Evolutionary conservation across 2,329 filamentous ascomycete species (phyloP).

Genomic region (Berkeleyomyces basicola): DNA sequence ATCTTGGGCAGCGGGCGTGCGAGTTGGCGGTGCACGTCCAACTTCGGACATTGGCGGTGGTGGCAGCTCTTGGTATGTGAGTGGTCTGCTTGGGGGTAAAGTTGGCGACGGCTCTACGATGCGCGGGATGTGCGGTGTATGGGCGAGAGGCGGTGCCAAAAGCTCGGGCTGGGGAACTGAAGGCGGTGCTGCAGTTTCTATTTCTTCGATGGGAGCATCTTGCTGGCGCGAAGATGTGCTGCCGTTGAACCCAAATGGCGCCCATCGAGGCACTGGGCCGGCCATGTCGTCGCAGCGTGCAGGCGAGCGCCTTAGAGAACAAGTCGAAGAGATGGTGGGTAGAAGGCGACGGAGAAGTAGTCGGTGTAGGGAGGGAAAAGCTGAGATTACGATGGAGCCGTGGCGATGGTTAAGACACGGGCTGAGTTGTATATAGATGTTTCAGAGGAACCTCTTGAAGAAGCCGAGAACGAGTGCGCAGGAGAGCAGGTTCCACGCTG

Average conservation of each 20-base stretch:
- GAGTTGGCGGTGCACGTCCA: no score
- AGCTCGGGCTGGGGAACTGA: not conserved
- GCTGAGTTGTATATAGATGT: no score
- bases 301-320: not conserved
- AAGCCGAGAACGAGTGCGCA: not conserved
- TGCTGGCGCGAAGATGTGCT: not conserved
- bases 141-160: not conserved
- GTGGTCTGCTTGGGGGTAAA: not conserved
- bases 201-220: not conserved
- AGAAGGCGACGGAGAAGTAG: not conserved
- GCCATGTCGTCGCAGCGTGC: not conserved
- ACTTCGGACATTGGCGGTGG: constrained; percentile 22
- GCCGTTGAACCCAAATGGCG: not conserved
- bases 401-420: no score
- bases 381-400: no score
- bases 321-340: not conserved
- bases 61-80: constrained; percentile 29
- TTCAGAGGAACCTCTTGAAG: not conserved
- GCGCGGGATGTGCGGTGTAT: not conserved
- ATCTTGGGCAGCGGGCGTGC: not conserved
- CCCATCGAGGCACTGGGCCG: constrained; percentile 1
- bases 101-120: constrained; percentile 3
- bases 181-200: not conserved
- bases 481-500: not conserved
- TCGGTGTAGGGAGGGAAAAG: no score